Percentiles rank a stretch among this genome's conserved stretches.
Evolutionary conservation across 1,284 basidiomycete genomes (phyloP).

Genomic region (Cutaneotrichosporon arboriforme): DNA sequence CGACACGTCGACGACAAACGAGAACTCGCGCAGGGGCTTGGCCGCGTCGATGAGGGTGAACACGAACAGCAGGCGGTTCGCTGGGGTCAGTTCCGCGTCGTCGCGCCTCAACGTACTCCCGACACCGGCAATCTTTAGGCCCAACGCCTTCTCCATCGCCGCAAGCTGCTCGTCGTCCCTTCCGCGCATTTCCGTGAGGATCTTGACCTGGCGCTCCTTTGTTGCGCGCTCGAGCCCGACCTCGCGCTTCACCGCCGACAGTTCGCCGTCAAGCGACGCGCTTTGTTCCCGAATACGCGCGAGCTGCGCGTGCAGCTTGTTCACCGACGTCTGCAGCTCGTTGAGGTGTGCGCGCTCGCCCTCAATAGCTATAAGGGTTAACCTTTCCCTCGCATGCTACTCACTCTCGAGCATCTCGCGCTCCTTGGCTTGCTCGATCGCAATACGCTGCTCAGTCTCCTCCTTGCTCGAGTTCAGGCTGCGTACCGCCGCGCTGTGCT

Average conservation of each 20-base stretch:
- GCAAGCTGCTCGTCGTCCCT: slow-evolving; percentile 57
- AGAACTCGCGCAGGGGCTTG: slow-evolving; percentile 61
- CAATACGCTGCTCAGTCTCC: slow-evolving; percentile 38
- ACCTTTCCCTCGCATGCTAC: slow-evolving; percentile 3
- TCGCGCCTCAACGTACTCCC: slow-evolving; percentile 48
- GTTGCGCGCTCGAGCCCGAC: slow-evolving; percentile 51
- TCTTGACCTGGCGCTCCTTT: slow-evolving; percentile 61
- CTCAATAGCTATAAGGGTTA: slow-evolving; percentile 35
- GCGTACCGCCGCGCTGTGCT: slow-evolving; percentile 28
- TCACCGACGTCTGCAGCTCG: slow-evolving; percentile 31
- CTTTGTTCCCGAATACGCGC: slow-evolving; percentile 32
- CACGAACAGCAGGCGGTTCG: slow-evolving; percentile 64
- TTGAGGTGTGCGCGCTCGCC: slow-evolving; percentile 32
- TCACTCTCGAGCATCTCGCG: slow-evolving; percentile 42
- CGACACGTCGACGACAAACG: slow-evolving; percentile 68
- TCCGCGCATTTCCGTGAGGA: slow-evolving; percentile 58
- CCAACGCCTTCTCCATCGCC: slow-evolving; percentile 57
- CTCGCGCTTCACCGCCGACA: slow-evolving; percentile 26
- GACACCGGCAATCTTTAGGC: slow-evolving; percentile 67
- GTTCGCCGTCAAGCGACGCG: slow-evolving; percentile 32
- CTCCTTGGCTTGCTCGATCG: slow-evolving; percentile 39
- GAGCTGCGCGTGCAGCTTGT: slow-evolving; percentile 33
- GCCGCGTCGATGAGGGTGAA: slow-evolving; percentile 63
- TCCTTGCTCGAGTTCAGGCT: slow-evolving; percentile 36
- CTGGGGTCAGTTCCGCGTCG: slow-evolving; percentile 23